These are phyloP conservation scores for Vigna radiata DNA, from an alignment of 306 rosid genomes.

Conservation along the genomic window DNA sequence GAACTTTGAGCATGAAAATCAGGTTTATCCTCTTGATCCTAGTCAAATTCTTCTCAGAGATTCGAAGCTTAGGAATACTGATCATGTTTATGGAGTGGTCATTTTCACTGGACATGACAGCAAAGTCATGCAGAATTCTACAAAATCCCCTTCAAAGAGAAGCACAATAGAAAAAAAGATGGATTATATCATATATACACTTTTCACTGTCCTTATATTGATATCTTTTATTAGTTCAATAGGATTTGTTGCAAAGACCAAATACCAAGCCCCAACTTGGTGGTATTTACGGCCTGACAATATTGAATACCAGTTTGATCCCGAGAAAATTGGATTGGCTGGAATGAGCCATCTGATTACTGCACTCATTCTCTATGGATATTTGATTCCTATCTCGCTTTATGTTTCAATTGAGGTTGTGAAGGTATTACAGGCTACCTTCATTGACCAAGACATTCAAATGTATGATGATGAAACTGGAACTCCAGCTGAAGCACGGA, in stretches of 20 bases:
- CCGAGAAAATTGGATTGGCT: constrained; percentile 62
- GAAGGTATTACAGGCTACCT: constrained; percentile 93
- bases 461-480: constrained; percentile 94
- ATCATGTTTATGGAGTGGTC: constrained; percentile 87
- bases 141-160: constrained; percentile 96
- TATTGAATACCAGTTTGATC: constrained; percentile 62
- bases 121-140: constrained; percentile 98
- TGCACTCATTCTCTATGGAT: constrained; percentile 97
- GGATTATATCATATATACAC: constrained; percentile 89
- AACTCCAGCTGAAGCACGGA: constrained; percentile 87
- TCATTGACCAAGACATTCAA: constrained; percentile 85
- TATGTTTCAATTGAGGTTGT: constrained; percentile 98
- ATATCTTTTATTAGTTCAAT: constrained; percentile 85
- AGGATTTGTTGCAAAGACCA: constrained; percentile 83
- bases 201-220: constrained; percentile 78
- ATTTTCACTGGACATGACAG: constrained; percentile 95
- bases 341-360: constrained; percentile 92
- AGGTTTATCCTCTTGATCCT: constrained; percentile 88
- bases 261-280: constrained; percentile 58
- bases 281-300: constrained; percentile 75
- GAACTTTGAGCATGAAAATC: constrained; percentile 75
- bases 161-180: constrained; percentile 85
- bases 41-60: constrained; percentile 89
- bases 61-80: constrained; percentile 95
- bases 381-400: constrained; percentile 96